Evolutionary conservation across 495 filamentous ascomycete genomes (phyloP).

Genomic region (Glutinoglossum americanum): DNA sequence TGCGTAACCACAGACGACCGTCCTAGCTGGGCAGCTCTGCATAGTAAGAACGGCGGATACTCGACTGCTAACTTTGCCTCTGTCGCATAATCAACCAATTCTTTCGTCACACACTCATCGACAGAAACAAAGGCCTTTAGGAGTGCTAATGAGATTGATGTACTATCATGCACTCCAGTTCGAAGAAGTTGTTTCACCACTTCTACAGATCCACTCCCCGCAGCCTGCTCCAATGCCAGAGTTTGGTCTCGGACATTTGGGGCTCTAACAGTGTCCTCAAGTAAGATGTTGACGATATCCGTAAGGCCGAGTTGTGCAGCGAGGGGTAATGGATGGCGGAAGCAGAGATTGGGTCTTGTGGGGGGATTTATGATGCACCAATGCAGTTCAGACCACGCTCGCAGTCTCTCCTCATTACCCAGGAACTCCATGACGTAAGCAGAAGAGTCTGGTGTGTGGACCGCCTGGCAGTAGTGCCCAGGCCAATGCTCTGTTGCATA

Average conservation of each 20-base stretch:
- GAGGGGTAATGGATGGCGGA: not conserved
- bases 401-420: not conserved
- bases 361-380: not conserved
- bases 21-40: too few relatives aligned
- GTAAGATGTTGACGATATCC: not conserved
- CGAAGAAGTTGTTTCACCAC: not conserved
- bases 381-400: not conserved
- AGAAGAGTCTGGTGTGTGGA: not conserved
- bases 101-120: too few relatives aligned
- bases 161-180: not conserved
- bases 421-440: not conserved
- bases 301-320: not conserved
- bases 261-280: not conserved
- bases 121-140: not conserved
- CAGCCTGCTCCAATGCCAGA: not conserved
- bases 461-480: not conserved
- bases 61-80: too few relatives aligned
- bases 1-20: too few relatives aligned
- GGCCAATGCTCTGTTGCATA: not conserved
- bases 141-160: not conserved
- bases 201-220: not conserved
- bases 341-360: too few relatives aligned
- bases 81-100: too few relatives aligned
- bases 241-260: not conserved
- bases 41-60: too few relatives aligned